Conservation (phyloP, 225 moss, liverwort and hornwort genomes). For the Takakia lepidozioides region DNA sequence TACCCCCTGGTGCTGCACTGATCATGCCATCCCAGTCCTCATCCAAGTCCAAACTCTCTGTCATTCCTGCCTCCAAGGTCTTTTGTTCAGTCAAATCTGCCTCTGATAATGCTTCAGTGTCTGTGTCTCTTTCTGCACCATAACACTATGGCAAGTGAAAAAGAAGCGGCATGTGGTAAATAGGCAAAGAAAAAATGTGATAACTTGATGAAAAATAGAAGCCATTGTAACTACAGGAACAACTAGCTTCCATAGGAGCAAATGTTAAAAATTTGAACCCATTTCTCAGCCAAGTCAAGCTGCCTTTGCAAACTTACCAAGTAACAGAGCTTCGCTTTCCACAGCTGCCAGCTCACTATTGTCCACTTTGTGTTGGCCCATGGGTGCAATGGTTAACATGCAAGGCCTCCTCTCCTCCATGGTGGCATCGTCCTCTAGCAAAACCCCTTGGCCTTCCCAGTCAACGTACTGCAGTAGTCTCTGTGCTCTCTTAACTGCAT, state of each 20-base stretch:
- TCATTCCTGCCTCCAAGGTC: constrained; percentile 31
- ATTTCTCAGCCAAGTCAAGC: too few species aligned
- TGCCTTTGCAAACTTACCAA: too few species aligned
- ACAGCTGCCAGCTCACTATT: neutral
- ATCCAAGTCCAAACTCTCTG: constrained; percentile 32
- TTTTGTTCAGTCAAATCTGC: constrained; percentile 15
- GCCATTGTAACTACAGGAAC: too few species aligned
- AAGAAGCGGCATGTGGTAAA: too few species aligned
- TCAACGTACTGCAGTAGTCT: constrained; percentile 74
- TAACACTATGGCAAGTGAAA: too few species aligned
- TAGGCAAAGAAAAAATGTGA: too few species aligned
- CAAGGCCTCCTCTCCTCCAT: constrained; percentile 14
- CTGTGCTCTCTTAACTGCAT: constrained; percentile 50
- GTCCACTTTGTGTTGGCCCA: constrained; percentile 17
- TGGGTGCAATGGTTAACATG: constrained; percentile 12
- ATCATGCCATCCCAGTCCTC: constrained; percentile 34
- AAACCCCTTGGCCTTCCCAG: constrained; percentile 85
- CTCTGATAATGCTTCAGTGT: too few species aligned
- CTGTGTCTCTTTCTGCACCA: too few species aligned
- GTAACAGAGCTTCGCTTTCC: too few species aligned
- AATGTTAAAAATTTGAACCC: too few species aligned
- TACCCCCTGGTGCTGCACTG: constrained; percentile 34
- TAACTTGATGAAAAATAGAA: too few species aligned
- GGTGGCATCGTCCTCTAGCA: constrained; percentile 35
- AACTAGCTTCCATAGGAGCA: too few species aligned